These are phyloP conservation scores for Xylariomycetidae sp. DNA, from an alignment of 2,329 filamentous ascomycete genomes.

Conservation along the genomic window DNA sequence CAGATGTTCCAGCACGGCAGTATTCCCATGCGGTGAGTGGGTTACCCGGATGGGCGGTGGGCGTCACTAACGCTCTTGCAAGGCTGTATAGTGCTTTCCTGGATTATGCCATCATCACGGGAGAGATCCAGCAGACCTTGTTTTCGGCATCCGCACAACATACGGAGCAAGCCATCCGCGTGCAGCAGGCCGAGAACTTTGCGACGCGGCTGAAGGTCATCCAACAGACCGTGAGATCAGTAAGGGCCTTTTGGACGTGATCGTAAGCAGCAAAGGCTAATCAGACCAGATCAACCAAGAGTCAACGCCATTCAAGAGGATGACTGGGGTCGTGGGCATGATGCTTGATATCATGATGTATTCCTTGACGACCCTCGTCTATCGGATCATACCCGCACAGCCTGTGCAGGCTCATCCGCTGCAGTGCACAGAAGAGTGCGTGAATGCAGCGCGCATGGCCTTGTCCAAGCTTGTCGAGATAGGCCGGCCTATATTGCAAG, in stretches of 20 bases:
- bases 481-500: constrained; percentile 9
- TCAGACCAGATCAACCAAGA: constrained; percentile 4
- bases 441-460: constrained; percentile 16
- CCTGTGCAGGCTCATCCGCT: constrained; percentile 13
- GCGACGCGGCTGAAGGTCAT: constrained; percentile 12
- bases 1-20: background rate
- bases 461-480: constrained; percentile 13
- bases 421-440: constrained; percentile 21
- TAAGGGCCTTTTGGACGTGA: constrained; percentile 4
- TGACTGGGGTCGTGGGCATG: constrained; percentile 4
- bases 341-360: constrained; percentile 9
- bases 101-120: constrained; percentile 17
- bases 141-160: constrained; percentile 21
- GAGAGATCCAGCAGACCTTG: constrained; percentile 19
- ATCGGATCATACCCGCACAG: constrained; percentile 9
- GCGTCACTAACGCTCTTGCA: constrained; percentile 3
- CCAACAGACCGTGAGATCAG: constrained; percentile 9
- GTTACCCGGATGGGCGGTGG: no score
- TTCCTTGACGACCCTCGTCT: constrained; percentile 10
- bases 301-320: constrained; percentile 7
- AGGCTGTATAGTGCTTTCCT: constrained; percentile 17
- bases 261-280: background rate
- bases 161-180: constrained; percentile 12
- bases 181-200: constrained; percentile 13
- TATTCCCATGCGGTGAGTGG: no score